Evolutionary conservation across 179 eudicot species (phyloP), one percentile per base, ranked within the genome.

Genomic region (Drosera spatulata): DNA sequence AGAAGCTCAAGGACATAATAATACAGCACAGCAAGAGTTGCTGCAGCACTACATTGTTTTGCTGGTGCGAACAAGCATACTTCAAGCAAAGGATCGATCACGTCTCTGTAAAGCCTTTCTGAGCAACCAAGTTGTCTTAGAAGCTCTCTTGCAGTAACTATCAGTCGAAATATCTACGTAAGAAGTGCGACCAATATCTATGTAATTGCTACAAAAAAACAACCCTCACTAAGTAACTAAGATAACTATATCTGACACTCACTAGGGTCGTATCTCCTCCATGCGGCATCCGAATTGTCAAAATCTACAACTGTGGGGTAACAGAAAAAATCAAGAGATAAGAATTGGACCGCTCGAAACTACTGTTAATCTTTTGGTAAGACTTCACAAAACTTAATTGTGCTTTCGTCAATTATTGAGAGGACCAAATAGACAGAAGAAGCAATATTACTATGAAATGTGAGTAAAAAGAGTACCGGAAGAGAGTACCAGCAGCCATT

Each of bases 81-180:
- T 78, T 76, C 84, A 71, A 84, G 79, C 73, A 80, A 54, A 11
- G 95, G 85, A 75, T 77, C 72, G 56, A 86, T 42, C 59, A 86
- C 67, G 59, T 73, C 58, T 52, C 68, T 66, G 64, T 74, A 86
- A 33, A 84, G 68, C 68, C 75, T 82, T 53, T 82, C 87, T 6
- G 95, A 84, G 80, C 85, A 82, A 61, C 85, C 84, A 75, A 71
- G 82, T 68, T 82, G 84, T 77, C 73, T 84, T 47, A 84, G 69
- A 56, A 86, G 83, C 71, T 84, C 90, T 78, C 95, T 82, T 66
- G 95, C 90, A 73, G 85, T 84, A 73, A 87, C 91, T 87, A 55
- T n/a, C 51, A 69, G 62, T 66, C 59, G 69, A 57, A 65, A 68
- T 57, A 33, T 55, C 59, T 59, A 50, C 39, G 45, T 42, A 43